Evolutionary conservation across 2,329 filamentous ascomycete genomes (phyloP), one percentile per base, ranked within the genome.

Genomic region (Dactylellina cionopaga): DNA sequence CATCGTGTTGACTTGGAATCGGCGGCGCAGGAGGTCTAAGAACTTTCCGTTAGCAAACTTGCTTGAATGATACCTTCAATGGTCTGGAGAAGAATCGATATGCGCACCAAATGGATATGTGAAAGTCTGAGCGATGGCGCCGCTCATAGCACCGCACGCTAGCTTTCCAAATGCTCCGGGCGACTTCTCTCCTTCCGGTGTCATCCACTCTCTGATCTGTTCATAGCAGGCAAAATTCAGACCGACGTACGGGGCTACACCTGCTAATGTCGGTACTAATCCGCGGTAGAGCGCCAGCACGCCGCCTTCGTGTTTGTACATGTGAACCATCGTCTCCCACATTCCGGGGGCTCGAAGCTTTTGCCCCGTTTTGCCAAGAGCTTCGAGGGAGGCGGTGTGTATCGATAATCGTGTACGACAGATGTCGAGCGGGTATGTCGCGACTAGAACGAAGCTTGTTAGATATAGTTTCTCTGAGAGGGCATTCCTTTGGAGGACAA

Each of bases 1-100:
- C 95, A 99, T 99, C 59, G 95, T 97, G 82, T 99, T 99, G 83
- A 99, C 95, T 80, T 99, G 95, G 80, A 99, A 99, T 54, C 95
- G 88, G 71, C 95, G 89, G 29, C 95, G 91, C 60, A 99, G 85
- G 1, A 99, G 94, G 79, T 74, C 69, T 74, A 51, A 27, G n/a
- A n/a, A n/a, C 49, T 27, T 41, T 27, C 7, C 13, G 54, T 69
- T 31, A 65, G 60, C 56, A 49, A 31, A 17, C 15, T 47, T 19
- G 60, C 27, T 7, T 15, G 52, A n/a, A n/a, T n/a, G n/a, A 27
- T 44, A 43, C 31, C 47, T 3, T 15, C 46, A 41, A 43, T n/a
- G 17, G 15, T 22, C n/a, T n/a, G 22, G 25, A 52, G 66, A 33
- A 37, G 55, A 7, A 83, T n/a, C n/a, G n/a, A n/a, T n/a, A n/a